A percentile compares a stretch with the other conserved stretches of the same genome.
phyloP scores from a whole-genome alignment of 495 filamentous ascomycete genomes.

The Neurospora sp. region DNA sequence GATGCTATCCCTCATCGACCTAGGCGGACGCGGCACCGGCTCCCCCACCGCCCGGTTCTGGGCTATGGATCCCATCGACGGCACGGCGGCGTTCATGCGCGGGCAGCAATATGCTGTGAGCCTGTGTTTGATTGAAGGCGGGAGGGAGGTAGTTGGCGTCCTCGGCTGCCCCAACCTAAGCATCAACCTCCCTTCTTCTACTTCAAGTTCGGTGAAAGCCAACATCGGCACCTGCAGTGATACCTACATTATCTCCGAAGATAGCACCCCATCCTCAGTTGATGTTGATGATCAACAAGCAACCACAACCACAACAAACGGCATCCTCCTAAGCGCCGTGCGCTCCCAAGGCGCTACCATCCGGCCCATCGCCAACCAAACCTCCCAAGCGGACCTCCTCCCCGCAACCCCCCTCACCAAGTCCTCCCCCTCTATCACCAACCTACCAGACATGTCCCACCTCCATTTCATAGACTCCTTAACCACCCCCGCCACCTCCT shows the following conservation, averaged over 20 bases:
- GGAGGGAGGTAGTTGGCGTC: constrained; percentile 42
- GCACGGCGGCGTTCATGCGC: constrained; percentile 46
- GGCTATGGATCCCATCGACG: constrained; percentile 54
- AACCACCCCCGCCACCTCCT: constrained; percentile 29
- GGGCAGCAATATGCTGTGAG: constrained; percentile 50
- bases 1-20: constrained; percentile 45
- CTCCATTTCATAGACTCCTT: constrained; percentile 40
- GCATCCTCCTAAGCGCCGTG: constrained; percentile 32
- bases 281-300: no score
- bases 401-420: background rate
- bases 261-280: no score
- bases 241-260: background rate
- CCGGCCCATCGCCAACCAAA: background rate
- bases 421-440: background rate
- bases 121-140: constrained; percentile 42
- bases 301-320: background rate
- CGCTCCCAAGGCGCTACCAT: constrained; percentile 35
- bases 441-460: constrained; percentile 1
- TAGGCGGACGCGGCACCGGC: constrained; percentile 35
- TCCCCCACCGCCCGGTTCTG: constrained; percentile 35
- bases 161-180: constrained; percentile 48
- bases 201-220: background rate
- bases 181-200: background rate
- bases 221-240: no score
- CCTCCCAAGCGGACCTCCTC: background rate